Evolutionary conservation across 352 stramenopile genomes (phyloP), one percentile per base, ranked within the genome.

Genomic region (Phytophthora melonis): DNA sequence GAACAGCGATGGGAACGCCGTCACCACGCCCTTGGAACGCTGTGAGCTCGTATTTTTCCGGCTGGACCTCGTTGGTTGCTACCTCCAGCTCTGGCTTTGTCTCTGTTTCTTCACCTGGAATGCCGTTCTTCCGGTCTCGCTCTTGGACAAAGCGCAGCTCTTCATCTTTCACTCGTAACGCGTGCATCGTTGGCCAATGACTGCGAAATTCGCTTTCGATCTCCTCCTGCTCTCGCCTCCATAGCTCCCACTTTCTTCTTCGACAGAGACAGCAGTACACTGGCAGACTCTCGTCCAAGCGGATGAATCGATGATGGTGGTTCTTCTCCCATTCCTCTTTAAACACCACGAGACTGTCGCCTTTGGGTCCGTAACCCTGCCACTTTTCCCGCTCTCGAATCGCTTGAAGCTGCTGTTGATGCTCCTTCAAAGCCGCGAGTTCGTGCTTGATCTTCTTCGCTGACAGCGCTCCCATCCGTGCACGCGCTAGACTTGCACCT

Each of bases 261-360:
- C 87, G 78, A 62, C 85, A 93, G 21, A 93, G 52, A 52, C 87
- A 92, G 63, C 87, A 93, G 64, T 84, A 92, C 3, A 86, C 11
- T 0, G 79, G 78, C 3, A 82, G 16, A 56, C 23, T 45, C 3
- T 66, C 23, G 0, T 63, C 23, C 32, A 85, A 71, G 3, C 75
- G 79, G 56, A 93, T 90, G 14, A 82, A 82, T 23, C 85, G 83
- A 63, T 93, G 87, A 2, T 92, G 87, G 34, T 93, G 85, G 10
- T 90, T 80, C 50, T 85, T 90, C 65, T 91, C 82, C 87, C 87
- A 93, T 39, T 88, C 72, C 55, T 92, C 82, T 58, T 83, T 90
- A 0, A 65, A 27, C 9, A 68, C 57, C n/a, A 87, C 55, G 1
- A 77, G 54, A 45, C 52, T 74, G 0, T 74, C 74, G 5, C 62